phyloP scores from a whole-genome alignment of 202 grass and related monocot species.

The Eragrostis tef region DNA sequence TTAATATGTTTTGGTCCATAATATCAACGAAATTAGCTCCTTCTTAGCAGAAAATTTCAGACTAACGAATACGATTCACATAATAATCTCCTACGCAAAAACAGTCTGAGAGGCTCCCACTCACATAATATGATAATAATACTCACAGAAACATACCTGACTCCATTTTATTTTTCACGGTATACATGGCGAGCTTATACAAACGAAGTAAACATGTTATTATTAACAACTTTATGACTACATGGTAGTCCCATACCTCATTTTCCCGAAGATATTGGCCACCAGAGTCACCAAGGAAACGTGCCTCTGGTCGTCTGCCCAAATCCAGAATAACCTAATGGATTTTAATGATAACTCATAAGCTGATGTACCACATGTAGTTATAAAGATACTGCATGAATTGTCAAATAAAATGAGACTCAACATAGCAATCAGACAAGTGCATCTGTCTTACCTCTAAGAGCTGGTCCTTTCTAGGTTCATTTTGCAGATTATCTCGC shows the following conservation, averaged over 20 bases:
- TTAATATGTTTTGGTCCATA: not conserved
- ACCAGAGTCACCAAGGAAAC: conserved; percentile 84
- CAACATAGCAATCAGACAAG: conserved; percentile 1
- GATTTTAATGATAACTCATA: conserved; percentile 48
- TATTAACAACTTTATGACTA: not conserved
- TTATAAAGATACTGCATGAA: not conserved
- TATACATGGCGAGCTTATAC: not conserved
- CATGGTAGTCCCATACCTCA: conserved; percentile 57
- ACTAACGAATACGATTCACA: not conserved
- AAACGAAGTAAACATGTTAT: conserved; percentile 17
- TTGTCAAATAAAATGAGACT: not conserved
- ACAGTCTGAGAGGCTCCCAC: too few relatives aligned
- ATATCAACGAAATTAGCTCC: not conserved
- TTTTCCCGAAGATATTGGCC: conserved; percentile 81
- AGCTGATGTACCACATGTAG: conserved; percentile 26
- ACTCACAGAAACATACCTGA: not conserved
- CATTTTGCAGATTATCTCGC: conserved; percentile 71
- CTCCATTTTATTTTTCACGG: conserved; percentile 4
- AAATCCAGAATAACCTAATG: conserved; percentile 90
- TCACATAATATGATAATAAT: not conserved
- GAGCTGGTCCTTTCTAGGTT: conserved; percentile 83
- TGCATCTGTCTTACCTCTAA: conserved; percentile 70
- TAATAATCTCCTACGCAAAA: not conserved
- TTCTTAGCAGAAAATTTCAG: conserved; percentile 5
- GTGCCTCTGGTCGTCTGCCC: conserved; percentile 90